Evolutionary conservation across 2,329 filamentous ascomycete genomes (phyloP).

Genomic region (Golovinomyces cichoracearum): DNA sequence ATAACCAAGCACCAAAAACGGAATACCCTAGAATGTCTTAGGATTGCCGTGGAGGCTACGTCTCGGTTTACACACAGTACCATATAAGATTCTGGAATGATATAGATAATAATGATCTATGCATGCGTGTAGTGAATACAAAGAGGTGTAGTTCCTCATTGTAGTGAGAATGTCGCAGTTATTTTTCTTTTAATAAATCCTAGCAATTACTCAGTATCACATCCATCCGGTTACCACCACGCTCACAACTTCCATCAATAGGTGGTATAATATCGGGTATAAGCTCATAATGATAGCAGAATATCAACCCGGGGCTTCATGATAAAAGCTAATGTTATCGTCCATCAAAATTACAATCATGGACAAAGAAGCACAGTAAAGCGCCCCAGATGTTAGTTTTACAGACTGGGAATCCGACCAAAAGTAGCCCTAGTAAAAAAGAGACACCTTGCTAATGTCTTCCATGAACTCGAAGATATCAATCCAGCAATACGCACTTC

Average conservation of each 20-base stretch:
- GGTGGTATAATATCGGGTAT: neutral
- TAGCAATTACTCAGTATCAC: neutral
- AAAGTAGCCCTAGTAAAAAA: neutral
- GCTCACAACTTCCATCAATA: neutral
- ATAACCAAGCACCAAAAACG: neutral
- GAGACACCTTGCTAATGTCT: neutral
- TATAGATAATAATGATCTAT: neutral
- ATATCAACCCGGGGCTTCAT: too few relatives aligned
- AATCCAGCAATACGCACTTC: neutral
- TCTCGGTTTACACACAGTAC: neutral
- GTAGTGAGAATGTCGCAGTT: neutral
- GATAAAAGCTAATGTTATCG: too few relatives aligned
- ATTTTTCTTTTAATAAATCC: neutral
- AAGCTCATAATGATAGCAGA: too few relatives aligned
- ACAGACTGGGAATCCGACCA: slow-evolving; percentile 1
- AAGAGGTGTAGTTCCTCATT: neutral
- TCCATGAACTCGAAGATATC: neutral
- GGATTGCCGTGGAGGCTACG: neutral
- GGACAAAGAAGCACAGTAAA: neutral
- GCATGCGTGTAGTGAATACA: neutral
- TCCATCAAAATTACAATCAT: too few relatives aligned
- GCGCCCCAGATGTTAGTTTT: neutral
- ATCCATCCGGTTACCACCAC: neutral
- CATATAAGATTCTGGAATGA: neutral
- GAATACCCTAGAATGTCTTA: neutral